phyloP scores from a whole-genome alignment of 768 basidiomycete genomes.

The Naganishia onofrii region DNA sequence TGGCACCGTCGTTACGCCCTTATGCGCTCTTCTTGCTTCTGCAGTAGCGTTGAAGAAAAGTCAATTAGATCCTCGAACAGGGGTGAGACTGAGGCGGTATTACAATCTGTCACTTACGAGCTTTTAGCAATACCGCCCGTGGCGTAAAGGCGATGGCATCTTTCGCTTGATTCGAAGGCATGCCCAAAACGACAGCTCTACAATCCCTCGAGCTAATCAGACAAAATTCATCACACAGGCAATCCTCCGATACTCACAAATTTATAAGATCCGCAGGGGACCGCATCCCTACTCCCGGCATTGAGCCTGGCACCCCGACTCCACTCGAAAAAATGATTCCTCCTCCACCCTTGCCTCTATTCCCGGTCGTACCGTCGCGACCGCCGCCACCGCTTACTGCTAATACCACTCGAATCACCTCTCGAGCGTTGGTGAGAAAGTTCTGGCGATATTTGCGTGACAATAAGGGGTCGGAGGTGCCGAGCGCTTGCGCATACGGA shows the following conservation, averaged over 20 bases:
- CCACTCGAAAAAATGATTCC: constrained; percentile 44
- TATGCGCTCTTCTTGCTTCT: constrained; percentile 48
- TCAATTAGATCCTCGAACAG: neutral
- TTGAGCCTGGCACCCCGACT: constrained; percentile 34
- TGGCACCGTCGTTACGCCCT: constrained; percentile 43
- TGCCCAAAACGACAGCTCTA: constrained; percentile 46
- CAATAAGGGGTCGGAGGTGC: constrained; percentile 37
- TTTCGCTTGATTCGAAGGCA: constrained; percentile 51
- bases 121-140: constrained; percentile 43
- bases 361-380: constrained; percentile 22
- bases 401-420: constrained; percentile 43
- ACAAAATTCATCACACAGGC: neutral
- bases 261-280: constrained; percentile 49
- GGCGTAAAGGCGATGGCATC: constrained; percentile 41
- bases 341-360: constrained; percentile 42
- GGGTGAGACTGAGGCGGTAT: neutral
- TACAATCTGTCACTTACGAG: constrained; percentile 41
- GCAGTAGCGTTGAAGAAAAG: neutral
- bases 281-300: constrained; percentile 36
- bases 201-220: neutral
- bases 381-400: constrained; percentile 29
- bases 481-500: constrained; percentile 44
- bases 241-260: constrained; percentile 35
- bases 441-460: constrained; percentile 44
- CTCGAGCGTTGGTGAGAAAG: constrained; percentile 48